Evolutionary conservation across 2,329 filamentous ascomycete species (phyloP).

Genomic region (Talaromyces amestolkiae): DNA sequence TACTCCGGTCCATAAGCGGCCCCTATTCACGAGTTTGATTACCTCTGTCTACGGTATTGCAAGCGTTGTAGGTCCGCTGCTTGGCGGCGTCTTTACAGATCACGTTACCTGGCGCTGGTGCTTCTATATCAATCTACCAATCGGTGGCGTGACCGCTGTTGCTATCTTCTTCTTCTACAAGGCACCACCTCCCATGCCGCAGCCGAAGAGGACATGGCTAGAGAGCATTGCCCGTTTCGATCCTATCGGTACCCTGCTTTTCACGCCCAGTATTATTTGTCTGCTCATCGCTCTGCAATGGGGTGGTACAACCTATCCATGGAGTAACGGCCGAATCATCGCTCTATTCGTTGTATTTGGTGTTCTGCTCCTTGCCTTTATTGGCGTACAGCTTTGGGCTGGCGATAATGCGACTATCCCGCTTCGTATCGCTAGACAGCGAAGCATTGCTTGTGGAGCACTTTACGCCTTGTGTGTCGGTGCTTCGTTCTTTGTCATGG

Average conservation of each 20-base stretch:
- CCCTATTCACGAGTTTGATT: constrained; percentile 40
- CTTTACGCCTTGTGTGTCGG: constrained; percentile 38
- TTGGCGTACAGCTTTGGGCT: constrained; percentile 35
- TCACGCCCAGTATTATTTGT: constrained; percentile 40
- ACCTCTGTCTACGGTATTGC: constrained; percentile 45
- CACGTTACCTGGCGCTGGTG: constrained; percentile 34
- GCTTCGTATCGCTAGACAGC: constrained; percentile 37
- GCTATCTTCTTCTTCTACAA: not conserved
- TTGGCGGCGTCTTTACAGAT: constrained; percentile 40
- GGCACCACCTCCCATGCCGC: not conserved
- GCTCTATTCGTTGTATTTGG: constrained; percentile 46
- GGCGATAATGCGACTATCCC: constrained; percentile 35
- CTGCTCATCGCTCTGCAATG: constrained; percentile 50
- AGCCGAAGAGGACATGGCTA: not conserved
- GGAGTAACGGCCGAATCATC: constrained; percentile 42
- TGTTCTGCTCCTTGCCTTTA: constrained; percentile 36
- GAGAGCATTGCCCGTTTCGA: constrained; percentile 38
- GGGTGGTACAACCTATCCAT: constrained; percentile 40
- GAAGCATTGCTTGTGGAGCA: constrained; percentile 33
- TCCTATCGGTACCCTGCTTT: constrained; percentile 39
- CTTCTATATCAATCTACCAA: constrained; percentile 55
- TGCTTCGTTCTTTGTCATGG: constrained; percentile 35
- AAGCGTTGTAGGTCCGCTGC: constrained; percentile 41
- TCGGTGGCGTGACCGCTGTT: constrained; percentile 29
- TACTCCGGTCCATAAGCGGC: constrained; percentile 39